phyloP scores from a whole-genome alignment of 805 yeast species.

The Metschnikowia drakensbergensis region DNA sequence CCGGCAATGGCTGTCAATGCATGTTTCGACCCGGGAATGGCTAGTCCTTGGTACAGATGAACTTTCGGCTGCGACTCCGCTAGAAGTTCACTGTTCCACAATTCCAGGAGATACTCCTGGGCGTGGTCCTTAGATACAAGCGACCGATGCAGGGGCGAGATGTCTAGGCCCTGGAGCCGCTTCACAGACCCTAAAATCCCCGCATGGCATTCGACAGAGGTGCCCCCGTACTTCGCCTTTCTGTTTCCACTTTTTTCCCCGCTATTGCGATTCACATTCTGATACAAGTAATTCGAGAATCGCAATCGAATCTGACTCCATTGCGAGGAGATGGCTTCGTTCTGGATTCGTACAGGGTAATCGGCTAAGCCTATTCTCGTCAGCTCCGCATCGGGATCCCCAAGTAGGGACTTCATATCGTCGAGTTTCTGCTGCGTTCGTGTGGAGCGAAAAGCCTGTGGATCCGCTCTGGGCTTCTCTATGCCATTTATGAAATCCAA shows the following conservation, averaged over 20 bases:
- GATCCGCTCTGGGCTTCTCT: background rate
- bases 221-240: background rate
- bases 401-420: conserved; percentile 30
- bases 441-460: conserved; percentile 11
- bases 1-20: background rate
- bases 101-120: background rate
- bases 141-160: background rate
- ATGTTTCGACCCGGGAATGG: background rate
- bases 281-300: conserved; percentile 19
- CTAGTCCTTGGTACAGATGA: background rate
- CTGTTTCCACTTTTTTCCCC: background rate
- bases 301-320: conserved; percentile 37
- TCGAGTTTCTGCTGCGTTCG: conserved; percentile 35
- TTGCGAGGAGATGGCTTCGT: conserved; percentile 34
- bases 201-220: conserved; percentile 5
- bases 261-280: background rate
- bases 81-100: background rate
- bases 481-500: conserved; percentile 11
- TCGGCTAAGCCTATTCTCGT: conserved; percentile 4
- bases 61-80: background rate
- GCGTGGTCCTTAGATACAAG: background rate
- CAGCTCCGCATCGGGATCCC: background rate
- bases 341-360: conserved; percentile 30
- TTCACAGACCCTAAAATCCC: conserved; percentile 10
- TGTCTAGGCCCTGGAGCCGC: background rate